Evolutionary conservation across 768 basidiomycete genomes (phyloP).

Genomic region (Tylopilus subfusipes): DNA sequence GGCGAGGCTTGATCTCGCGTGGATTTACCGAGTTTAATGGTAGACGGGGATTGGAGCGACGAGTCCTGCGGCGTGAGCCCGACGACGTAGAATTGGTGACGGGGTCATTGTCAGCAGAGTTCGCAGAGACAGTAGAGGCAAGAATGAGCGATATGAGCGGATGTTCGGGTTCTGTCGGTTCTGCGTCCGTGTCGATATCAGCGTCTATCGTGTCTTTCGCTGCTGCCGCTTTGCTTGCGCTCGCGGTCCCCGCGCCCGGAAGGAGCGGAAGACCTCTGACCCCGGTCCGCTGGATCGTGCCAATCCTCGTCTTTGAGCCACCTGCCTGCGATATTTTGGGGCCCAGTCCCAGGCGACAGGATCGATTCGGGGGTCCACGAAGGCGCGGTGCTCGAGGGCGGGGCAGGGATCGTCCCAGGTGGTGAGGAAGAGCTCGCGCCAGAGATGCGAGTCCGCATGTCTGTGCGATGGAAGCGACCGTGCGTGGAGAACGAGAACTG

Average conservation of each 20-base stretch:
- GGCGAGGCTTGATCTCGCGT: constrained; percentile 21
- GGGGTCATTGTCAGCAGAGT: background rate
- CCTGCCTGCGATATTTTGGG: constrained; percentile 21
- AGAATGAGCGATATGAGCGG: constrained; percentile 14
- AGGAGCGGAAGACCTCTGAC: background rate
- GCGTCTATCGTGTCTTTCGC: background rate
- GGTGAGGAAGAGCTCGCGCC: constrained; percentile 47
- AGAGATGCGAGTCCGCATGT: constrained; percentile 41
- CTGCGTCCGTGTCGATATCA: constrained; percentile 6
- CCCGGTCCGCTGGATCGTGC: constrained; percentile 6
- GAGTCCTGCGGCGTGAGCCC: constrained; percentile 15
- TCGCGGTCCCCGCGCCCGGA: background rate
- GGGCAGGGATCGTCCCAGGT: constrained; percentile 49
- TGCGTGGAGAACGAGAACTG: constrained; percentile 22
- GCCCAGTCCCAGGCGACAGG: constrained; percentile 23
- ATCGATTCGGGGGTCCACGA: constrained; percentile 26
- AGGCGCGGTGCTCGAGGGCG: constrained; percentile 26
- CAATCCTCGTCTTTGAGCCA: constrained; percentile 21
- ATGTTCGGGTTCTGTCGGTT: background rate
- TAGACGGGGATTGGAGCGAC: constrained; percentile 17
- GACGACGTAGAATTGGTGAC: background rate
- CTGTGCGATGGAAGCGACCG: constrained; percentile 36
- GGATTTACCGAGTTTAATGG: constrained; percentile 12
- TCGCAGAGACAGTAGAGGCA: too few species aligned
- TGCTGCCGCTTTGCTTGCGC: background rate